These are phyloP conservation scores for Moesziomyces globuligerus DNA, from an alignment of 1,284 basidiomycete species.

Conservation along the genomic window DNA sequence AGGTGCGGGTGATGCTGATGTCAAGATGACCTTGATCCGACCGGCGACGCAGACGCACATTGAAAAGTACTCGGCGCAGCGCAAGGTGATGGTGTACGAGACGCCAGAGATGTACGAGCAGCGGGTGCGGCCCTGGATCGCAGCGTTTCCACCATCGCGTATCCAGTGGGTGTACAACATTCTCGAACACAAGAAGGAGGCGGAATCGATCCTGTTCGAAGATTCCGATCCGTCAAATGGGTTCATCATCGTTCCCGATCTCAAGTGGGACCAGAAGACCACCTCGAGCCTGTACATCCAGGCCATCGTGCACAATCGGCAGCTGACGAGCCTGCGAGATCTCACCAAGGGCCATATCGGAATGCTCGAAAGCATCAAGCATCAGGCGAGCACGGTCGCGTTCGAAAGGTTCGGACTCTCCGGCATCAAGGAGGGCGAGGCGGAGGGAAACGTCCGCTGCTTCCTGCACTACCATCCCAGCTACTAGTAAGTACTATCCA, in stretches of 20 bases:
- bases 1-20: slow-evolving; percentile 34
- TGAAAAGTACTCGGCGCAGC: slow-evolving; percentile 81
- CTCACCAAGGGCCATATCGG: slow-evolving; percentile 75
- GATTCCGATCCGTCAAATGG: slow-evolving; percentile 73
- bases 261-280: slow-evolving; percentile 78
- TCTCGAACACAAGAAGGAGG: slow-evolving; percentile 81
- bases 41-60: slow-evolving; percentile 65
- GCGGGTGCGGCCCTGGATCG: slow-evolving; percentile 60
- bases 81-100: slow-evolving; percentile 71
- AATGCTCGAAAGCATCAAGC: slow-evolving; percentile 77
- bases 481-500: slow-evolving; percentile 87
- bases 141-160: slow-evolving; percentile 53
- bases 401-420: slow-evolving; percentile 75
- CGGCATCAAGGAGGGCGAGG: slow-evolving; percentile 68
- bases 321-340: slow-evolving; percentile 67
- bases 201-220: slow-evolving; percentile 78
- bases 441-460: slow-evolving; percentile 73
- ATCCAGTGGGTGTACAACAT: slow-evolving; percentile 92
- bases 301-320: slow-evolving; percentile 65
- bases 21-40: slow-evolving; percentile 62
- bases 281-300: slow-evolving; percentile 70
- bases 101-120: slow-evolving; percentile 59
- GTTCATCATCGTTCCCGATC: slow-evolving; percentile 72
- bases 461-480: slow-evolving; percentile 95
- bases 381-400: slow-evolving; percentile 72